Evolutionary conservation across 768 basidiomycete species (phyloP), one percentile per base, ranked within the genome.

Genomic region (Tremella mesenterica): DNA sequence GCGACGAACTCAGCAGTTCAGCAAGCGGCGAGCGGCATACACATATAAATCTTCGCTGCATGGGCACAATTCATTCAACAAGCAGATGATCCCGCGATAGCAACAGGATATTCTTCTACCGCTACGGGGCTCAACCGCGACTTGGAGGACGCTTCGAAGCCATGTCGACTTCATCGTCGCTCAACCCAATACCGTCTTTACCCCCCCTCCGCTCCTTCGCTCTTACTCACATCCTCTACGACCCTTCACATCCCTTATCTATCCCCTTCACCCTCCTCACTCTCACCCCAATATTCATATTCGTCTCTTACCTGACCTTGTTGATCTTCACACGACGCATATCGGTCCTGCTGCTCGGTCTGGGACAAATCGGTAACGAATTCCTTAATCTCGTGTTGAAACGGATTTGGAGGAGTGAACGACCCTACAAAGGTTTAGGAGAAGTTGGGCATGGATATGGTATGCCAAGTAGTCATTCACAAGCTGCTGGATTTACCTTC

Each of bases 381-480:
- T 53, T 55, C 9, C 46, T 69, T 13, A 69, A 60, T n/a, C 54
- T 58, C 41, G 43, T 58, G 1, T 43, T 72, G 48, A 72, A 72
- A 48, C 34, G 61, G 43, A 0, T 56, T 13, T 57, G 48, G 52
- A 66, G 59, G 44, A 65, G 58, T 1, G 63, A 66, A 10, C 48
- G 71, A 49, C 71, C 71, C 7, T 65, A 58, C 27, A 50, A 56
- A 8, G 67, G 64, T 5, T 30, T 44, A 25, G 64, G 60, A 10
- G 54, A 65, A 25, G 53, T 72, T 2, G 69, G 69, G 3, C 59
- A 63, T 18, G 71, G 71, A 12, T 72, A 65, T 52, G 71, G 71
- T 12, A 70, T 69, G 69, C 71, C 71, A 4, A 69, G 67, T 50
- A 69, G 67, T 60, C 71, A 72, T 60, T 55, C 66, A 4, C 71